Evolutionary conservation across 2,329 filamentous ascomycete genomes (phyloP).

Genomic region (Emergomyces pasteurianus): DNA sequence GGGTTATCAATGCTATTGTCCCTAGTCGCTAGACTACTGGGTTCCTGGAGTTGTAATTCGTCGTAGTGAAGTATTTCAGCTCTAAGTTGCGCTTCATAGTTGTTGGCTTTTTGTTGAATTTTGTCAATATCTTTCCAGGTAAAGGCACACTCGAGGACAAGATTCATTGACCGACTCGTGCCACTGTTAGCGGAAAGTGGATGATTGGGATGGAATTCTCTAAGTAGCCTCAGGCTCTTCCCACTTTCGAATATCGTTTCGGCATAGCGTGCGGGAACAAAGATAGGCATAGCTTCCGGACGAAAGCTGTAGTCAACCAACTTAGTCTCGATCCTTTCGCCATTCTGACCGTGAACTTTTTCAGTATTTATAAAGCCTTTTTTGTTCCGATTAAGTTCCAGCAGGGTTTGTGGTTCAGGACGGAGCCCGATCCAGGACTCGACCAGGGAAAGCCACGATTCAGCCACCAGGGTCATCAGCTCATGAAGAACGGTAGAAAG

Average conservation of each 20-base stretch:
- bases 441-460: conserved; percentile 55
- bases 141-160: conserved; percentile 55
- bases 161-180: conserved; percentile 39
- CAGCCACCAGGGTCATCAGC: conserved; percentile 50
- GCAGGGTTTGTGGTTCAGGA: conserved; percentile 43
- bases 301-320: conserved; percentile 47
- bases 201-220: conserved; percentile 58
- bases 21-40: neutral
- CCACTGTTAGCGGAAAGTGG: conserved; percentile 47
- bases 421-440: conserved; percentile 65
- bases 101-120: conserved; percentile 48
- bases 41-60: conserved; percentile 1
- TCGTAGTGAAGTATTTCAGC: conserved; percentile 29
- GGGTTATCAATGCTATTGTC: neutral
- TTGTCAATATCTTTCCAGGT: conserved; percentile 57
- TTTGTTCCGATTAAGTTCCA: conserved; percentile 36
- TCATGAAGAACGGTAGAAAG: conserved; percentile 55
- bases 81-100: conserved; percentile 27
- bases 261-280: conserved; percentile 58
- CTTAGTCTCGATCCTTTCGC: conserved; percentile 46
- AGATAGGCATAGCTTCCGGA: conserved; percentile 52
- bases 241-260: conserved; percentile 68
- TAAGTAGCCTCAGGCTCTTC: conserved; percentile 60
- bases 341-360: conserved; percentile 47
- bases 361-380: conserved; percentile 53